Conservation (phyloP, 2,329 filamentous ascomycete species). For the Cadophora sp. region DNA sequence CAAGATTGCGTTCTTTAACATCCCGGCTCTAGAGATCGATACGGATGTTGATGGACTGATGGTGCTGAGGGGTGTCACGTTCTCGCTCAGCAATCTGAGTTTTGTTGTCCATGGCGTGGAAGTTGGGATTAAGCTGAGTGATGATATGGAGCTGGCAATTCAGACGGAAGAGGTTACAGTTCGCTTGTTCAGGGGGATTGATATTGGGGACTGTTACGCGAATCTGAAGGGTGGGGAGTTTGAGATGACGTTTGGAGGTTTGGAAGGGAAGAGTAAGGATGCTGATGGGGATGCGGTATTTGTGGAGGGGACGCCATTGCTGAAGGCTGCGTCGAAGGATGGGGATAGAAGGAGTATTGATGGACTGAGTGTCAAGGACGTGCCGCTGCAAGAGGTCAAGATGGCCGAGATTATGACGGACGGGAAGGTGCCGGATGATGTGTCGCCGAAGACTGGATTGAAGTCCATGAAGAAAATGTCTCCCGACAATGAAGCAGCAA, state of each 20-base stretch:
- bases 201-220: constrained; percentile 59
- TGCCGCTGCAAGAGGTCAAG: constrained; percentile 26
- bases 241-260: constrained; percentile 56
- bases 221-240: constrained; percentile 59
- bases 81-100: constrained; percentile 56
- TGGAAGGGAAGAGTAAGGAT: constrained; percentile 46
- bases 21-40: constrained; percentile 59
- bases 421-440: constrained; percentile 46
- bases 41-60: constrained; percentile 59
- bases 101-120: constrained; percentile 59
- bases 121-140: constrained; percentile 57
- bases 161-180: constrained; percentile 56
- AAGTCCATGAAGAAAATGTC: constrained; percentile 50
- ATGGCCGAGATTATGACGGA: constrained; percentile 47
- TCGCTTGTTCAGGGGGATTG: constrained; percentile 54
- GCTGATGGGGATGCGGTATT: constrained; percentile 50
- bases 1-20: constrained; percentile 51
- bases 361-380: constrained; percentile 14
- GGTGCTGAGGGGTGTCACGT: constrained; percentile 57
- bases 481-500: constrained; percentile 52
- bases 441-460: constrained; percentile 47
- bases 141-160: constrained; percentile 60
- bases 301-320: constrained; percentile 52
- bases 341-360: constrained; percentile 30
- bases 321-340: constrained; percentile 50